A percentile compares a stretch with the other conserved stretches of the same genome.
phyloP scores from a whole-genome alignment of 1,284 basidiomycete genomes.

The Ustilago cynodontis region DNA sequence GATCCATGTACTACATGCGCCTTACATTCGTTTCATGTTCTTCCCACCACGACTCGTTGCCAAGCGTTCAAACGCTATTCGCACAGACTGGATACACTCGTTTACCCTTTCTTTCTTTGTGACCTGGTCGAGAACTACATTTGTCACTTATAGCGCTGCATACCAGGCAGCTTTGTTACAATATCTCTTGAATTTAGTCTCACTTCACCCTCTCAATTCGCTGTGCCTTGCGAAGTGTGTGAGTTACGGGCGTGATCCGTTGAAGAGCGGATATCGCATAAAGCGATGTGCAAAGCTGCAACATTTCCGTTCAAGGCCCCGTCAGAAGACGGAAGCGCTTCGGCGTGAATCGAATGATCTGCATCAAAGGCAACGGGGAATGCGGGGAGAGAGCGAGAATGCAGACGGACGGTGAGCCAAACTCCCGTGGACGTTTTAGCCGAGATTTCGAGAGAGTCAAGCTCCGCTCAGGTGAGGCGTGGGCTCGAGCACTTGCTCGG shows the following conservation, averaged over 20 bases:
- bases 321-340: neutral
- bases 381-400: slow-evolving; percentile 5
- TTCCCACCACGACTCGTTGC: neutral
- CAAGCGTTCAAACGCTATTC: neutral
- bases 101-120: neutral
- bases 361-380: slow-evolving; percentile 5
- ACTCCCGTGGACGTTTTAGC: neutral
- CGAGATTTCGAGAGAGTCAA: slow-evolving; percentile 1
- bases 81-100: slow-evolving; percentile 13
- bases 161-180: slow-evolving; percentile 9
- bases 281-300: neutral
- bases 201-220: neutral
- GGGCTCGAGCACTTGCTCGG: slow-evolving; percentile 5
- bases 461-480: slow-evolving; percentile 1
- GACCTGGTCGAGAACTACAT: neutral
- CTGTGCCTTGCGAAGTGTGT: neutral
- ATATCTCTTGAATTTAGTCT: slow-evolving; percentile 4
- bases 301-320: neutral
- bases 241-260: neutral
- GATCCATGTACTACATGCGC: slow-evolving; percentile 2
- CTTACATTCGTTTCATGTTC: slow-evolving; percentile 8
- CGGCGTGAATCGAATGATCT: slow-evolving; percentile 4
- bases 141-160: slow-evolving; percentile 13
- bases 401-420: neutral
- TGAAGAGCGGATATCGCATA: neutral